Percentiles rank a stretch among this genome's conserved stretches.
These are phyloP conservation scores for Grigorovia transvaalensis DNA, from an alignment of 805 yeast species.

Conservation along the genomic window DNA sequence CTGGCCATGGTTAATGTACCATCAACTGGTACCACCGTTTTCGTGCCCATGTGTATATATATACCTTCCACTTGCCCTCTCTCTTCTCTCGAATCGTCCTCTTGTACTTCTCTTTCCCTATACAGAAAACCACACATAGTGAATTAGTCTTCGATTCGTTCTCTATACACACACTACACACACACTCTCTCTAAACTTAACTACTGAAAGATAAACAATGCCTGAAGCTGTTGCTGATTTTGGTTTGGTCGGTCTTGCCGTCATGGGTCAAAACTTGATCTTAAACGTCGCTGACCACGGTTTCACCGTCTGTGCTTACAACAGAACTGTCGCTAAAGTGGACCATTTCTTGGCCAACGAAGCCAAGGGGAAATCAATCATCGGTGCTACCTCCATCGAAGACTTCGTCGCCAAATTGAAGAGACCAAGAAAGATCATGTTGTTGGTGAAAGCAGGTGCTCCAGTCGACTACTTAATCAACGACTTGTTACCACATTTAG, in stretches of 20 bases:
- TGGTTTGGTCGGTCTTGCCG: conserved; percentile 99
- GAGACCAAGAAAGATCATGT: conserved; percentile 92
- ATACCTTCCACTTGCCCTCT: too few species aligned
- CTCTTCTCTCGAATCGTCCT: not conserved
- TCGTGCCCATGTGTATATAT: not conserved
- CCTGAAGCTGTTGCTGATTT: conserved; percentile 83
- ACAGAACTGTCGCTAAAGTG: conserved; percentile 94
- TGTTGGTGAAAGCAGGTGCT: conserved; percentile 91
- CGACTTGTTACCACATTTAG: conserved; percentile 82
- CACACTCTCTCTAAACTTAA: not conserved
- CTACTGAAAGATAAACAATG: conserved; percentile 3
- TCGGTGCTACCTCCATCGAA: conserved; percentile 88
- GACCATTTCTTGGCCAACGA: conserved; percentile 88
- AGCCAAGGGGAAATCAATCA: conserved; percentile 94
- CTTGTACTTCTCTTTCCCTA: not conserved
- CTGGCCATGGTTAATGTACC: not conserved
- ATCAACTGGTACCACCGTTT: not conserved
- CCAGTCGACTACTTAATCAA: conserved; percentile 89
- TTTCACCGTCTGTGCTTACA: conserved; percentile 93
- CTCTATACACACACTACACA: too few species aligned
- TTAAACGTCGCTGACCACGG: conserved; percentile 98
- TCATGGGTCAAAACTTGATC: conserved; percentile 98
- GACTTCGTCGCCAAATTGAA: conserved; percentile 83
- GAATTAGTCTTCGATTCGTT: not conserved
- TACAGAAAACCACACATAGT: not conserved